phyloP scores from a whole-genome alignment of 2,329 filamentous ascomycete species.

The Lecanicillium sp. region DNA sequence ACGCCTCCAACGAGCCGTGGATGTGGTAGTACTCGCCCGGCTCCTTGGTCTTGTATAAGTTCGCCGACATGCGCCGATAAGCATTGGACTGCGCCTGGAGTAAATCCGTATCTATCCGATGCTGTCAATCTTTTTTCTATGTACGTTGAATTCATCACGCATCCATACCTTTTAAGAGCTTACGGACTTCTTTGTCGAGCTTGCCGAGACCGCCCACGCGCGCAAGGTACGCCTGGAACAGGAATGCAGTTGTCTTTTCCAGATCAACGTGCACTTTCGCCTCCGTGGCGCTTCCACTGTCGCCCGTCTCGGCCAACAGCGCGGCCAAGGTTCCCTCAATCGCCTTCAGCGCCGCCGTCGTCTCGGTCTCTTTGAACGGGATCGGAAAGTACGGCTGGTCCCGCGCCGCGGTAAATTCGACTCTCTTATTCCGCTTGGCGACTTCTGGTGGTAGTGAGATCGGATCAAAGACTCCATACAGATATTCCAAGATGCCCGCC shows the following conservation, averaged over 20 bases:
- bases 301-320: conserved; percentile 25
- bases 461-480: conserved; percentile 23
- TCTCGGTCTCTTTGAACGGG: conserved; percentile 42
- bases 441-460: conserved; percentile 25
- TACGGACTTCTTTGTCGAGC: conserved; percentile 29
- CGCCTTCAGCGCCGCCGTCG: conserved; percentile 37
- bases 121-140: too few relatives aligned
- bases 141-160: not conserved
- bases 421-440: conserved; percentile 18
- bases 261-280: conserved; percentile 26
- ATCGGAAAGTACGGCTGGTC: conserved; percentile 40
- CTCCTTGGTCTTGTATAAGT: conserved; percentile 63
- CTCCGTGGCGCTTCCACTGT: conserved; percentile 9
- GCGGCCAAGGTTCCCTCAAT: conserved; percentile 33
- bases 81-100: conserved; percentile 63
- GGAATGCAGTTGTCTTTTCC: conserved; percentile 39
- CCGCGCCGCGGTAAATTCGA: conserved; percentile 29
- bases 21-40: conserved; percentile 67
- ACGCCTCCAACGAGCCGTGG: conserved; percentile 67
- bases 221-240: conserved; percentile 31
- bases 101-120: conserved; percentile 70
- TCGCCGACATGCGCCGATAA: conserved; percentile 67
- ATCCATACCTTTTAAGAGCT: conserved; percentile 25
- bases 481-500: conserved; percentile 20
- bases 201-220: conserved; percentile 33